These are phyloP conservation scores for Nicotiana tabacum DNA, from an alignment of 257 asterid species.

Conservation along the genomic window DNA sequence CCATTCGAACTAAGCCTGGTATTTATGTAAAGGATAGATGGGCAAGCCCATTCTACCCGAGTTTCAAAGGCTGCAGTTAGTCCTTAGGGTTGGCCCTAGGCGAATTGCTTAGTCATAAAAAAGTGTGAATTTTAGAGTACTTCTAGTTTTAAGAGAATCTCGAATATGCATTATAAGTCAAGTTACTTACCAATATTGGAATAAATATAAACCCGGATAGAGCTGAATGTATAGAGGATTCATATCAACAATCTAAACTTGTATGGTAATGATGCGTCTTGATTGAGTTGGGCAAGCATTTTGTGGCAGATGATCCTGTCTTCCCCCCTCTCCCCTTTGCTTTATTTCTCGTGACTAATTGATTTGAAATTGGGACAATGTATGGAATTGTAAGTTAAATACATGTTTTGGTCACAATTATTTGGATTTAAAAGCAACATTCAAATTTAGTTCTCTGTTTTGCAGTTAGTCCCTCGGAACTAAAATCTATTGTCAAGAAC, in stretches of 20 bases:
- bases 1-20: too few species aligned
- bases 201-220: not conserved
- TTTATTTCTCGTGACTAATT: not conserved
- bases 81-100: too few species aligned
- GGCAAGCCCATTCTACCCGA: too few species aligned
- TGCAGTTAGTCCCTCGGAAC: slow-evolving; percentile 26
- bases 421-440: slow-evolving; percentile 8
- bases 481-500: slow-evolving; percentile 16
- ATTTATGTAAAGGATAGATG: too few species aligned
- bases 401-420: not conserved
- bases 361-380: not conserved
- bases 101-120: too few species aligned
- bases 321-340: not conserved
- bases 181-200: not conserved
- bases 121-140: not conserved
- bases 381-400: not conserved
- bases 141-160: not conserved
- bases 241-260: not conserved
- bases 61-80: too few species aligned
- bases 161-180: not conserved
- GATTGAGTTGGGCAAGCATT: not conserved
- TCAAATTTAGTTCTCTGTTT: not conserved
- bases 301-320: not conserved
- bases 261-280: not conserved
- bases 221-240: not conserved